Conservation (phyloP, 1,139 yeast species). For the Nakaseomyces bracarensis region DNA sequence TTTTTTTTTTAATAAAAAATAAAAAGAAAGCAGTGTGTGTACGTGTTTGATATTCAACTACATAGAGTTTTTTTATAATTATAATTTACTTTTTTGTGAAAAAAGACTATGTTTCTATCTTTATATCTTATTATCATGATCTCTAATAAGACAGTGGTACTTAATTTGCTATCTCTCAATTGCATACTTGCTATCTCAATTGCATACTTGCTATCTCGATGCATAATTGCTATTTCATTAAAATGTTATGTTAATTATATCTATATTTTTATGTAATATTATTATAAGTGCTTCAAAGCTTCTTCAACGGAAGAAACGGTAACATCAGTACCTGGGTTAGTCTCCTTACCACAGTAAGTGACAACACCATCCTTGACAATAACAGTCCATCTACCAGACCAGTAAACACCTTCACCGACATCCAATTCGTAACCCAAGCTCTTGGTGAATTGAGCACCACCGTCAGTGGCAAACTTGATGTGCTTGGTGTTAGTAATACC, state of each 20-base stretch:
- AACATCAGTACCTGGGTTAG: slow-evolving; percentile 43
- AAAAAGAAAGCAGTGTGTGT: slow-evolving; percentile 6
- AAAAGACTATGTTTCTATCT: too few relatives aligned
- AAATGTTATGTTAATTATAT: too few relatives aligned
- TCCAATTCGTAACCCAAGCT: slow-evolving; percentile 55
- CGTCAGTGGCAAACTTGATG: slow-evolving; percentile 67
- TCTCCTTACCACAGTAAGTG: slow-evolving; percentile 57
- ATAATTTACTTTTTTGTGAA: background rate
- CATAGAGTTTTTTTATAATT: slow-evolving; percentile 5
- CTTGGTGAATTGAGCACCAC: slow-evolving; percentile 53
- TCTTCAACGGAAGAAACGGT: slow-evolving; percentile 58
- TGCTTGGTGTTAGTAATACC: slow-evolving; percentile 36
- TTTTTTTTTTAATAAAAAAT: background rate
- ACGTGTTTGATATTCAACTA: slow-evolving; percentile 7
- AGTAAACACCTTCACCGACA: slow-evolving; percentile 46
- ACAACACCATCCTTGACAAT: slow-evolving; percentile 60
- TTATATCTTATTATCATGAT: background rate
- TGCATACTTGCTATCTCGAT: too few relatives aligned
- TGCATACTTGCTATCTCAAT: too few relatives aligned
- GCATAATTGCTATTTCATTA: too few relatives aligned
- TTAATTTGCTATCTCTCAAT: too few relatives aligned
- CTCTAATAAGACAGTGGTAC: too few relatives aligned
- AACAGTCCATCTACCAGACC: slow-evolving; percentile 67
- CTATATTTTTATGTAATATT: background rate
- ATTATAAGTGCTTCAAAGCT: slow-evolving; percentile 38